These are phyloP conservation scores for Apophysomyces elegans DNA, from an alignment of 371 early-diverging fungal species.

Conservation along the genomic window DNA sequence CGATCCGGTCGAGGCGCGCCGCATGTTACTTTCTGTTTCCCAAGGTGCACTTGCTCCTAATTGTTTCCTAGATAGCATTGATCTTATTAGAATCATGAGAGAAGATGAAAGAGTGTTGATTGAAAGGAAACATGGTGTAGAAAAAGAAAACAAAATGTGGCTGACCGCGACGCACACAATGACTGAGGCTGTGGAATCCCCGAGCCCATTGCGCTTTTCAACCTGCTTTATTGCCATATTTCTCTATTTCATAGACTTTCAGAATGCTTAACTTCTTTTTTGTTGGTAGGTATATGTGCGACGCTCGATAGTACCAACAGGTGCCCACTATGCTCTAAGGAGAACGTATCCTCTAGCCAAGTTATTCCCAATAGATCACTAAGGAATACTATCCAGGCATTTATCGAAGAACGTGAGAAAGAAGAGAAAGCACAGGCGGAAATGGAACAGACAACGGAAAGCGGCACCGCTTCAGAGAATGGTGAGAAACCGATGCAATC, in stretches of 20 bases:
- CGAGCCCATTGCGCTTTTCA: background rate
- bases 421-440: constrained; percentile 21
- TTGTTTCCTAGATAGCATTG: constrained; percentile 1
- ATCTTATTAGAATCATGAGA: constrained; percentile 3
- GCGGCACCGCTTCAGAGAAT: constrained; percentile 5
- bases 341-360: constrained; percentile 30
- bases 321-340: constrained; percentile 44
- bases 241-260: constrained; percentile 8
- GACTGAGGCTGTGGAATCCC: constrained; percentile 3
- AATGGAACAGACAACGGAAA: constrained; percentile 20
- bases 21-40: background rate
- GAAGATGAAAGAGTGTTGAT: constrained; percentile 3
- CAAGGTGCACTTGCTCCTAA: constrained; percentile 3
- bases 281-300: constrained; percentile 35
- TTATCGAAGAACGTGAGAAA: constrained; percentile 27
- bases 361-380: constrained; percentile 45
- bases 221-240: constrained; percentile 11
- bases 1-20: constrained; percentile 15
- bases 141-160: background rate
- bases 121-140: background rate
- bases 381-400: constrained; percentile 34
- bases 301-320: constrained; percentile 33
- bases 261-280: constrained; percentile 17
- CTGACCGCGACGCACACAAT: constrained; percentile 5
- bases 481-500: background rate